Evolutionary conservation across 257 asterid species (phyloP), one percentile per base, ranked within the genome.

Genomic region (Solanum clarkiae): DNA sequence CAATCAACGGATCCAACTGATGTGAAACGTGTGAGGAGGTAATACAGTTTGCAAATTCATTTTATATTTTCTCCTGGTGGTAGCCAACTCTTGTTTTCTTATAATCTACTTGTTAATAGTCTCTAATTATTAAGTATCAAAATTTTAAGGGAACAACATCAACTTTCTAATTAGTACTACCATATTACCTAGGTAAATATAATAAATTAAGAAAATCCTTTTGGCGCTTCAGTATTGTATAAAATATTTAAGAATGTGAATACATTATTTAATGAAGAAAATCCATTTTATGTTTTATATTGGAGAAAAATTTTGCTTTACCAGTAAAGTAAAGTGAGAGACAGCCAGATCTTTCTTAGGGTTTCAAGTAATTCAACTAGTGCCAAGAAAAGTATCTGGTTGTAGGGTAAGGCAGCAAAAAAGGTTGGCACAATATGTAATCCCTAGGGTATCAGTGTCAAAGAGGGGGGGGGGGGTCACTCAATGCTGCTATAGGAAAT

Each of bases 1-100:
- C 91, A 89, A 51, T 92, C 91, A 81, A 87, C 24, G 92, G 93
- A 90, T 69, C 95, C 97, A 66, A 68, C 97, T 24, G 94, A 96
- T 92, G 95, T 93, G 72, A 96, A 96, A 87, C 98, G 98, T 45
- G 86, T 94, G 89, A 92, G 99, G 90, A 96, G 99, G 99, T 96
- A 91, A 80, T 77, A 77, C 24, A 49, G 47, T 77, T 77, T 51
- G 63, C 63, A 77, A 51, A 47, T 26, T 51, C 24, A 2, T 15
- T 51, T 51, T 77, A 72, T 11, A 44, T n/a, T 75, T 22, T 75
- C 29, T 16, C 81, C 36, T 49, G 22, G 22, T 24, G 18, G 8
- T 49, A 49, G 5, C 22, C 22, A 47, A 47, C 60, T 14, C 24
- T 51, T 49, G 24, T 49, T 47, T 49, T 14, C 24, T 49, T 49